Evolutionary conservation across 1,284 basidiomycete genomes (phyloP), one percentile per base, ranked within the genome.

Genomic region (Ustilago tritici): DNA sequence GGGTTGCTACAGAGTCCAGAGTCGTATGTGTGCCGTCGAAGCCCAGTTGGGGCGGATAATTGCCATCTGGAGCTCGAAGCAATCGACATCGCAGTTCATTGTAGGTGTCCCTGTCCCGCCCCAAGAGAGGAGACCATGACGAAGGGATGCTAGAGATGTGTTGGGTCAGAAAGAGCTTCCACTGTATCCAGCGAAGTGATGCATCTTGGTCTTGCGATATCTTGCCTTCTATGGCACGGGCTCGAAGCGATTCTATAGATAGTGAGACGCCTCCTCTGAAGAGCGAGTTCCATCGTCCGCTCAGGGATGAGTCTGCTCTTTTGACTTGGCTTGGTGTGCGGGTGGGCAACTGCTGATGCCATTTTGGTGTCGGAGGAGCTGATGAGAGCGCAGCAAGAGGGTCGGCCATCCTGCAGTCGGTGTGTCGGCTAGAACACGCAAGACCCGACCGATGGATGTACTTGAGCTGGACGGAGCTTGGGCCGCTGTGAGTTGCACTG

Each of bases 31-130:
- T 58, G 23, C 64, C 65, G 15, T 72, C 68, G 38, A 79, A 68
- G 49, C 73, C 73, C n/a, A 74, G 64, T 31, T 76, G 66, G 53
- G 77, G 77, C 12, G 77, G 73, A 65, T 70, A 79, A 28, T 73
- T 76, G 65, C 77, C 77, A 35, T 79, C 77, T 15, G 77, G 77
- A n/a, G 77, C 77, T 10, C 74, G 63, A 15, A 79, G 63, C n/a
- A 70, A 56, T 19, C 62, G 62, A 19, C 69, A 73, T 12, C 77
- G 61, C 15, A 70, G 62, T 28, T 69, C 61, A 31, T 71, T 64
- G 60, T 79, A 79, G 53, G 70, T 54, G 14, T 72, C 70, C 31
- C 77, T 61, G 4, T 79, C 73, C n/a, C 56, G 61, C 23, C 72
- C 31, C 4, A 73, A 43, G 2, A 76, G 34, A 10, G 70, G 66